phyloP scores from a whole-genome alignment of 306 rosid genomes.

The Medicago truncatula region MtrunA17r5.0-ANR NC_053045.1:39652501-39653000 shows the following conservation, averaged over 20 bases:
- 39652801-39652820: conserved; percentile 39
- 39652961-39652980: conserved; percentile 45
- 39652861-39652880: conserved; percentile 43
- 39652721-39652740: conserved; percentile 39
- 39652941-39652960: conserved; percentile 51
- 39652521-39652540: conserved; percentile 8
- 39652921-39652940: conserved; percentile 65
- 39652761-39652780: conserved; percentile 11
- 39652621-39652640: neutral
- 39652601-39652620: conserved; percentile 21
- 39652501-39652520: conserved; percentile 4
- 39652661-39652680: neutral
- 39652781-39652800: conserved; percentile 49
- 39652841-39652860: conserved; percentile 50
- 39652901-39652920: conserved; percentile 18
- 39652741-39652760: conserved; percentile 36
- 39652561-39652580: conserved; percentile 28
- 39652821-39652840: neutral
- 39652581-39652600: conserved; percentile 37
- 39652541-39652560: conserved; percentile 23
- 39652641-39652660: neutral
- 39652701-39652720: conserved; percentile 32
- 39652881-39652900: conserved; percentile 4
- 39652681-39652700: neutral
- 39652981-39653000: conserved; percentile 62